Base-by-base conservation (phyloP, 1,139 yeast genomes). In the Arxiozyma slooffiae region DNA sequence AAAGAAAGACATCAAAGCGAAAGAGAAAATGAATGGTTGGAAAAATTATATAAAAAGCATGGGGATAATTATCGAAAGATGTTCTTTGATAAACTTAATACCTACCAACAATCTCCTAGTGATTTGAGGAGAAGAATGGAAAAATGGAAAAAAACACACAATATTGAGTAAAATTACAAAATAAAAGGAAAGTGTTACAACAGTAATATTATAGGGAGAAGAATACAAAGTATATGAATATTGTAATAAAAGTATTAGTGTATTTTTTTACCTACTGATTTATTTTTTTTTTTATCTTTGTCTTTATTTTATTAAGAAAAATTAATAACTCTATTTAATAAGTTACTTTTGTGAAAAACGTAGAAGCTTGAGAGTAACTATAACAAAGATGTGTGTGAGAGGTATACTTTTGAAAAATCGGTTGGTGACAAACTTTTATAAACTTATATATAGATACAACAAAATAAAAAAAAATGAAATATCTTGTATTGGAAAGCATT, bases 41-140 rank as follows among this genome's bases (percentile, higher is more conserved):
- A 69, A 49, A 69, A 70, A 23, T 73, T 92, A 48, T 76, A 82
- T 53, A 79, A 78, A 34, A 88, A 87, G 67, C 81, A 92, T 64
- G 97, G 97, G 20, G 95, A 89, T 56, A 84, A 92, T 66, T 89
- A 81, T 65, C 83, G 79, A 48, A 85, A 81, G 61, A 92, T 94
- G 97, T 84, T 81, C 66, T 85, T 95, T 85, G 98, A 92, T 66
- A 85, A 85, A 67, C 74, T 90, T 55, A 92, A 92, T 66, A 77
- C 84, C 2, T 79, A 78, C 68, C 97, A 89, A 70, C 90, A 86
- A 64, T 76, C 87, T 56, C 82, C 81, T n/a, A 95, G 95, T 30
- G 95, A 88, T 60, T 71, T 90, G 62, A 82, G 76, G 67, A 79
- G 79, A 64, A 78, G 89, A 62, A 72, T 87, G 44, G 60, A 60